Percentiles rank a stretch among this genome's conserved stretches.
Evolutionary conservation across 2,329 filamentous ascomycete species (phyloP).

Genomic region (Colletotrichum chlorophyti): DNA sequence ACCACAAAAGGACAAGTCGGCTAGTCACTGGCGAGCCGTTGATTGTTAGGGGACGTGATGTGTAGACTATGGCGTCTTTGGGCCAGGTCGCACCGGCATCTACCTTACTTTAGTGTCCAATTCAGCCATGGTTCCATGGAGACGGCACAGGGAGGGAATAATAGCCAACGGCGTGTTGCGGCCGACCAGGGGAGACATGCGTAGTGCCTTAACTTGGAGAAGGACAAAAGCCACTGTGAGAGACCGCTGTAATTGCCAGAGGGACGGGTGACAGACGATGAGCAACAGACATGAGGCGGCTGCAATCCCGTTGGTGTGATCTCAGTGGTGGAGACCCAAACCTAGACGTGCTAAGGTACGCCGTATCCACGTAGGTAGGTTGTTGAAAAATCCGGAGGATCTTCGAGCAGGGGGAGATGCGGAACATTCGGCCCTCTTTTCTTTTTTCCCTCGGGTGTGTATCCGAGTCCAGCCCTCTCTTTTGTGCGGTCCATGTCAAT

Average conservation of each 20-base stretch:
- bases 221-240: neutral
- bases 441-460: neutral
- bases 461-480: too few relatives aligned
- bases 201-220: too few relatives aligned
- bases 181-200: neutral
- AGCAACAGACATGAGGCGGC: too few relatives aligned
- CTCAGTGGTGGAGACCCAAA: conserved; percentile 4
- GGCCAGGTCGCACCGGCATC: conserved; percentile 1
- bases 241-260: too few relatives aligned
- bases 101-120: neutral
- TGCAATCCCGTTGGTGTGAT: too few relatives aligned
- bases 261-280: too few relatives aligned
- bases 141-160: neutral
- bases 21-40: conserved; percentile 9
- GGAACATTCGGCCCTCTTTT: neutral
- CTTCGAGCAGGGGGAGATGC: neutral
- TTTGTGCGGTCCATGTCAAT: too few relatives aligned
- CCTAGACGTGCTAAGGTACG: too few relatives aligned
- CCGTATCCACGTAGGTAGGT: too few relatives aligned
- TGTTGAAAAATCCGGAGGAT: neutral
- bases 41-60: neutral
- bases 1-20: neutral
- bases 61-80: neutral
- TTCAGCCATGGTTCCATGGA: neutral
- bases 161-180: neutral